These are phyloP conservation scores for Eucalyptus regnans DNA, from an alignment of 345 rosid genomes.

Conservation along the genomic window DNA sequence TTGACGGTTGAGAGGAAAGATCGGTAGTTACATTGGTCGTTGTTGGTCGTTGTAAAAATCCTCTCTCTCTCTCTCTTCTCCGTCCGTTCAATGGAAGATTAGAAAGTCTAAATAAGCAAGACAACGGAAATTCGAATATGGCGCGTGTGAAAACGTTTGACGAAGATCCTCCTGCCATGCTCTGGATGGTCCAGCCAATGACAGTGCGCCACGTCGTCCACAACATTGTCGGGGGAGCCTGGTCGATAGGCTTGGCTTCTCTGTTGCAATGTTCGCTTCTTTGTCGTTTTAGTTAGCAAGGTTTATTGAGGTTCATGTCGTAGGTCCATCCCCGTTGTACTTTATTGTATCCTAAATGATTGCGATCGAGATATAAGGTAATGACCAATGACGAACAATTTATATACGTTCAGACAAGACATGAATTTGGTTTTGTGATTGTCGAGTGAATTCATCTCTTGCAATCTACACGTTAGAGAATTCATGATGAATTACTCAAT, in stretches of 20 bases:
- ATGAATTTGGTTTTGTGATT: not conserved
- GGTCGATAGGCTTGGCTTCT: not conserved
- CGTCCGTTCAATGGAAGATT: not conserved
- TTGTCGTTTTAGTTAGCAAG: not conserved
- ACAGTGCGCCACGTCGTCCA: not conserved
- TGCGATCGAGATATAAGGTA: not conserved
- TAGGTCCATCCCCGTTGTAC: not conserved
- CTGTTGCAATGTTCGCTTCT: not conserved
- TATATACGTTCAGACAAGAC: not conserved
- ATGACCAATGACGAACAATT: not conserved
- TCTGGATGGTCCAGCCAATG: not conserved
- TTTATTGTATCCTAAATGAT: not conserved
- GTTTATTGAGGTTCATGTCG: not conserved
- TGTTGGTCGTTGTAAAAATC: not conserved
- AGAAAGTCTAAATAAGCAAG: not conserved
- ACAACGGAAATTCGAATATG: not conserved
- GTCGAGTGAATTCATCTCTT: not conserved
- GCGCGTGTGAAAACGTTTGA: not conserved
- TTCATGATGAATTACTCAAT: not conserved
- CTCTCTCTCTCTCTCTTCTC: not conserved
- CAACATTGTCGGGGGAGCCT: not conserved
- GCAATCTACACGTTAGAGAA: not conserved
- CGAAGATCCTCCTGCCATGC: not conserved
- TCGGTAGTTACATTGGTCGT: not conserved
- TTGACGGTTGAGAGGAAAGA: not conserved